phyloP scores from a whole-genome alignment of 108 stramenopile species.

The Craspedostauros australis region DNA sequence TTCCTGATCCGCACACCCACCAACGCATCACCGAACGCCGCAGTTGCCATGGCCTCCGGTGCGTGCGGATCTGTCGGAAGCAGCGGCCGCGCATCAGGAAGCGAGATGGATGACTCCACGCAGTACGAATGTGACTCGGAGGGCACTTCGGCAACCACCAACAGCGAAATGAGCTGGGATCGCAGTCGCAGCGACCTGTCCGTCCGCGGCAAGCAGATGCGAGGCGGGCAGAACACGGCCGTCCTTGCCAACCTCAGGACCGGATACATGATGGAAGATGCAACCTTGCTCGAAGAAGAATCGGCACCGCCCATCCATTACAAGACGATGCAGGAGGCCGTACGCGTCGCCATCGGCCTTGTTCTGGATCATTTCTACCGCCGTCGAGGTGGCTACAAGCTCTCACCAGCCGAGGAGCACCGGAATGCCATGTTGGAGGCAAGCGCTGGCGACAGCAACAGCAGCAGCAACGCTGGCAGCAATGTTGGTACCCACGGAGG shows the following conservation, averaged over 20 bases:
- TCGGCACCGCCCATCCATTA: conserved; percentile 1
- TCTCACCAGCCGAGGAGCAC: conserved; percentile 35
- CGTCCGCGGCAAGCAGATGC: not conserved
- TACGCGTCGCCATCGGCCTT: conserved; percentile 31
- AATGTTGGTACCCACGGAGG: not conserved
- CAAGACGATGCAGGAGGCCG: conserved; percentile 30
- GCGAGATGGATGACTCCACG: conserved; percentile 39
- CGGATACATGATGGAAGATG: not conserved
- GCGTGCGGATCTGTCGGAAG: not conserved
- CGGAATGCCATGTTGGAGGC: conserved; percentile 7
- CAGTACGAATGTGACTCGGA: conserved; percentile 53
- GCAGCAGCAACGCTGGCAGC: not conserved
- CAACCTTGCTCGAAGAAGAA: too few relatives aligned
- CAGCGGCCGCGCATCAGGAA: conserved; percentile 33
- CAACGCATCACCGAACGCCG: not conserved
- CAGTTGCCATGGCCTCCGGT: not conserved
- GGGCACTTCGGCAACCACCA: conserved; percentile 40
- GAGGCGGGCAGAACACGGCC: not conserved
- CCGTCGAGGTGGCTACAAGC: conserved; percentile 36
- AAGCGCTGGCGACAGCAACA: not conserved
- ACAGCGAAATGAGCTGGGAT: conserved; percentile 31
- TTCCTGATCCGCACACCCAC: conserved; percentile 15
- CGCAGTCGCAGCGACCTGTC: conserved; percentile 7
- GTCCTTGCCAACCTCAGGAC: too few relatives aligned
- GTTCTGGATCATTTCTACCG: conserved; percentile 42